Base-by-base conservation (phyloP, 2,329 filamentous ascomycete species). In the Paracorniculantispora psalliotae region DNA sequence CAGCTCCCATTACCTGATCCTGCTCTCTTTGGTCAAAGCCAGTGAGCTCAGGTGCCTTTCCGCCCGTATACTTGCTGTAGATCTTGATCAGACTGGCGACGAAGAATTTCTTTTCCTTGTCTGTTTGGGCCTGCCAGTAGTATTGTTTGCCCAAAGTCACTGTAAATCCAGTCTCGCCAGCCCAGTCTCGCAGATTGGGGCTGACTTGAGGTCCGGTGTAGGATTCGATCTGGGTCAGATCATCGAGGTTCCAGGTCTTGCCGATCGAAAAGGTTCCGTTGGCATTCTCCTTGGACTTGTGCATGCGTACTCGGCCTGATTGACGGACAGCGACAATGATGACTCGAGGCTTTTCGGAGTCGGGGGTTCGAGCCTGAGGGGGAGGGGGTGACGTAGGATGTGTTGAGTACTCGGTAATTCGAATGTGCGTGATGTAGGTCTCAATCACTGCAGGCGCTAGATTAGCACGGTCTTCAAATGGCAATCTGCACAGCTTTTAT, bases 21-120 rank as follows among this genome's bases (percentile, higher is more conserved):
- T 88, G 78, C 74, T 97, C 92, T 61, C 82, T 84, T 54, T 84
- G 81, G 66, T 93, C 90, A 70, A 99, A 97, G 8, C 93, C 93
- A 58, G 84, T 78, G 54, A 99, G 79, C 60, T 89, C 83, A 2
- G 94, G 94, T 33, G 85, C 75, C 67, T 87, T 89, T 13, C 93
- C 93, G 28, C 91, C 90, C 1, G 94, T 97, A 71, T 97, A 99
- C 75, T 97, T 99, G 67, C 87, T 87, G 72, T 90, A 99, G 64
- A 99, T 97, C 74, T 97, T 99, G 69, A 97, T 86, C 66, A 97
- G 76, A 73, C 92, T 97, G 35, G 90, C 92, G 68, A 99, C 94
- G 74, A 99, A 99, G 76, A 97, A 97, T 71, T 96, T 93, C 79
- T 97, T 97, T 75, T 99, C 94, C 77, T 97, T 97, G 56, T 90